These are phyloP conservation scores for Gynandropsis gynandra DNA, from an alignment of 345 rosid species.

Conservation along the genomic window DNA sequence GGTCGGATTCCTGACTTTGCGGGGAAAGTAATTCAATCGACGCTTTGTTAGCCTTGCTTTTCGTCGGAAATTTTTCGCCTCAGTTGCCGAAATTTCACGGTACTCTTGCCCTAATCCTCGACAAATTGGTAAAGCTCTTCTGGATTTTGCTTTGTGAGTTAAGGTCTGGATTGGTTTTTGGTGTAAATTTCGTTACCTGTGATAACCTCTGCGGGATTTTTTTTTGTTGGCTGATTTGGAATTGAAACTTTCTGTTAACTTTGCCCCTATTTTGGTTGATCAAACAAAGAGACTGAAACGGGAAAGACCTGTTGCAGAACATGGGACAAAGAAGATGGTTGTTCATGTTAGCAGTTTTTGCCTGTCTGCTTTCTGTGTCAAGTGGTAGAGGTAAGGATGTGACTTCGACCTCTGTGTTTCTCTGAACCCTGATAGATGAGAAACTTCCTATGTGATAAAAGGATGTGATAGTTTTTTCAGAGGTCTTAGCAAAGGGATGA, in stretches of 20 bases:
- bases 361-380: conserved; percentile 29
- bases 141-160: not conserved
- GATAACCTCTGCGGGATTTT: not conserved
- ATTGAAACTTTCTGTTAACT: not conserved
- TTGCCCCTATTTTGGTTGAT: not conserved
- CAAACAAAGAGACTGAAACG: not conserved
- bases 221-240: not conserved
- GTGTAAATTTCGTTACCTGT: too few relatives aligned
- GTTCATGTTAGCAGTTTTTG: conserved; percentile 25
- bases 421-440: not conserved
- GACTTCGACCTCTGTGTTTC: conserved; percentile 2
- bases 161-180: not conserved
- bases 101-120: not conserved
- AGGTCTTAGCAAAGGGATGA: too few relatives aligned
- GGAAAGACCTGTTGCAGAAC: conserved; percentile 21
- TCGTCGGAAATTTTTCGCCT: conserved; percentile 1
- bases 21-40: not conserved
- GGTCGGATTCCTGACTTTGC: conserved; percentile 4
- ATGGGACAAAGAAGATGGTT: conserved; percentile 41
- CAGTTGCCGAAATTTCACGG: not conserved
- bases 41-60: not conserved
- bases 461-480: not conserved
- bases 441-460: not conserved
- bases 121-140: not conserved
- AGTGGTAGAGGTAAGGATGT: conserved; percentile 38